Evolutionary conservation across 2,329 filamentous ascomycete genomes (phyloP).

Genomic region (Penicillium brevicompactum): DNA sequence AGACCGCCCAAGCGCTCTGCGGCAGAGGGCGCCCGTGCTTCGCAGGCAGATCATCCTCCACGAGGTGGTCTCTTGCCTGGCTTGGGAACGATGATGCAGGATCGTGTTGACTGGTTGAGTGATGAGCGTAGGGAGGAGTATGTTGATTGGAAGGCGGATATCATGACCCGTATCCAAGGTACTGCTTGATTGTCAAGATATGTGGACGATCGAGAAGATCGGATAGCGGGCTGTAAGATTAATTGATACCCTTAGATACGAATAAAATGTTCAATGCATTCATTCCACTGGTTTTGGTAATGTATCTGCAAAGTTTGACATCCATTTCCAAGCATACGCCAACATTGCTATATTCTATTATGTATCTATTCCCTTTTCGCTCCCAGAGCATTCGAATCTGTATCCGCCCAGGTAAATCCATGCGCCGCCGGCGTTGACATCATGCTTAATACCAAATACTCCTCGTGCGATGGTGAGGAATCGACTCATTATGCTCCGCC

Average conservation of each 20-base stretch:
- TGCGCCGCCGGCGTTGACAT: conserved; percentile 1
- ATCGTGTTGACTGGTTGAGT: conserved; percentile 50
- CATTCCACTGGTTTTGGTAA: neutral
- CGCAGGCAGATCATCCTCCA: conserved; percentile 18
- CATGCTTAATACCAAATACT: conserved; percentile 83
- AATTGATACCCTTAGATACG: conserved; percentile 25
- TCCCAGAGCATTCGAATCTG: conserved; percentile 3
- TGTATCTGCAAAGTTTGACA: neutral
- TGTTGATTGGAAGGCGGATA: conserved; percentile 45
- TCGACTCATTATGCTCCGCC: conserved; percentile 53
- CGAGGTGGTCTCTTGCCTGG: conserved; percentile 47
- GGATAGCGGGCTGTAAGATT: conserved; percentile 6
- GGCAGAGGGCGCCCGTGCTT: conserved; percentile 12
- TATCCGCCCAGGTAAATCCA: neutral
- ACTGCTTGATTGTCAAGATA: conserved; percentile 13
- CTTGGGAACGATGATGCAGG: conserved; percentile 55
- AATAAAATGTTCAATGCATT: conserved; percentile 1
- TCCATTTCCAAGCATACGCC: neutral
- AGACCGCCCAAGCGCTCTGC: conserved; percentile 30
- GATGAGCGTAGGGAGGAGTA: conserved; percentile 47
- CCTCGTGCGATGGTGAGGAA: conserved; percentile 85
- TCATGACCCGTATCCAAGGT: conserved; percentile 41
- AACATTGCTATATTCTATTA: neutral
- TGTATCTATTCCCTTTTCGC: neutral
- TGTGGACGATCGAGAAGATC: neutral